Conservation (phyloP, 140 eudicot species). For the Senecio squalidus region DNA sequence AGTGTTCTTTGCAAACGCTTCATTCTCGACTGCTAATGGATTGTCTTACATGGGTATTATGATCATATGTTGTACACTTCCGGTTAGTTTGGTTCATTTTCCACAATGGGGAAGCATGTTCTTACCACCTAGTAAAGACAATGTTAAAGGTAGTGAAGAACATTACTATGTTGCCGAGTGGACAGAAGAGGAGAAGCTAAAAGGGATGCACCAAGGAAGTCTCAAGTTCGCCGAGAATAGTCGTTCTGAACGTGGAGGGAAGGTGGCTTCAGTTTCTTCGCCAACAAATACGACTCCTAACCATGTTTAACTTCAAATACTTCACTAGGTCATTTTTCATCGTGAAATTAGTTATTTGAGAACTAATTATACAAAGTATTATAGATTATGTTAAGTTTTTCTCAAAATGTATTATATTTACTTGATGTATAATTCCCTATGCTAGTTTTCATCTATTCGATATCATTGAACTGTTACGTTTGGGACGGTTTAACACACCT, state of each 20-base stretch:
- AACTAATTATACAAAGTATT: background rate
- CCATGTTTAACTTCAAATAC: constrained; percentile 12
- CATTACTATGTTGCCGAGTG: constrained; percentile 43
- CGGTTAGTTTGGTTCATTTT: constrained; percentile 43
- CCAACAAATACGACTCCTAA: constrained; percentile 26
- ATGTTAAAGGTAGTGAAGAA: constrained; percentile 38
- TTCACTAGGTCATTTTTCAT: background rate
- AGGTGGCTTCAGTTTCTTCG: constrained; percentile 21
- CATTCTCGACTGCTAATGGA: constrained; percentile 48
- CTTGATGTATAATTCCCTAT: background rate
- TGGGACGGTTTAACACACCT: background rate
- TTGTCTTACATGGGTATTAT: constrained; percentile 58
- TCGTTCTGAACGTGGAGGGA: constrained; percentile 39
- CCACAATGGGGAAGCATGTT: constrained; percentile 70
- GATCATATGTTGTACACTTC: constrained; percentile 49
- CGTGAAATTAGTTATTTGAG: background rate
- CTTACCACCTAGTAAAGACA: constrained; percentile 35
- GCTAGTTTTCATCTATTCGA: background rate
- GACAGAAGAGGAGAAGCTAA: constrained; percentile 41
- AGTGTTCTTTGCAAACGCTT: constrained; percentile 52
- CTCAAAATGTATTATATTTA: constrained; percentile 14
- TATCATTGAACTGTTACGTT: background rate
- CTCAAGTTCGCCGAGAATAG: constrained; percentile 50
- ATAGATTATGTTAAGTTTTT: background rate
- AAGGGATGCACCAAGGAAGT: constrained; percentile 53